These are phyloP conservation scores for Solanum chacoense DNA, from an alignment of 305 asterid genomes.

Conservation along the genomic window DNA sequence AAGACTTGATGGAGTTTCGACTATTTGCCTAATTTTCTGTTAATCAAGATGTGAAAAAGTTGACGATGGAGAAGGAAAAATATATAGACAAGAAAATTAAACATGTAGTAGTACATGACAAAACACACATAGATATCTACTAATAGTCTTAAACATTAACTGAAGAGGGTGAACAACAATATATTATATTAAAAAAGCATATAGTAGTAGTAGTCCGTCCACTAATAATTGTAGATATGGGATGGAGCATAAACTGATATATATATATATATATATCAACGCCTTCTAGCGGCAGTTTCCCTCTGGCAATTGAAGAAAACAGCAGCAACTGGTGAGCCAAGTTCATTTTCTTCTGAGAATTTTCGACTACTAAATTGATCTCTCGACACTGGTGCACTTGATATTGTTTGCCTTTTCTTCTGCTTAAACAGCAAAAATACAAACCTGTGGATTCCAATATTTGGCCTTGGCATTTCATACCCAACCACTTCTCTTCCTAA, in stretches of 20 bases:
- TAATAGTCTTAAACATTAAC: neutral
- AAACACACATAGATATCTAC: neutral
- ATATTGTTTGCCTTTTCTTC: conserved; percentile 34
- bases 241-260: neutral
- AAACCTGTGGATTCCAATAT: conserved; percentile 79
- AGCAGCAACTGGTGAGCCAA: conserved; percentile 73
- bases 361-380: conserved; percentile 53
- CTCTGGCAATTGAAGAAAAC: conserved; percentile 88
- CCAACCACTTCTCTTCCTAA: conserved; percentile 66
- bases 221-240: neutral
- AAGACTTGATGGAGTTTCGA: neutral
- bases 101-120: neutral
- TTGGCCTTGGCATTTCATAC: conserved; percentile 75
- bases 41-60: neutral
- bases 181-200: neutral
- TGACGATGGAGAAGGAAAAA: accelerated
- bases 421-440: conserved; percentile 64
- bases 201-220: neutral
- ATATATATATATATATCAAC: conserved; percentile 4
- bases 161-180: neutral
- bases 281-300: conserved; percentile 72
- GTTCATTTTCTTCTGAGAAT: conserved; percentile 48
- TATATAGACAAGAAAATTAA: neutral
- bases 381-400: conserved; percentile 19
- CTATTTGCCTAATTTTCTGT: too few relatives aligned